Evolutionary conservation across 202 grass and related monocot genomes (phyloP), one percentile per base, ranked within the genome.

Genomic region (Schoenoplectus triqueter): DNA sequence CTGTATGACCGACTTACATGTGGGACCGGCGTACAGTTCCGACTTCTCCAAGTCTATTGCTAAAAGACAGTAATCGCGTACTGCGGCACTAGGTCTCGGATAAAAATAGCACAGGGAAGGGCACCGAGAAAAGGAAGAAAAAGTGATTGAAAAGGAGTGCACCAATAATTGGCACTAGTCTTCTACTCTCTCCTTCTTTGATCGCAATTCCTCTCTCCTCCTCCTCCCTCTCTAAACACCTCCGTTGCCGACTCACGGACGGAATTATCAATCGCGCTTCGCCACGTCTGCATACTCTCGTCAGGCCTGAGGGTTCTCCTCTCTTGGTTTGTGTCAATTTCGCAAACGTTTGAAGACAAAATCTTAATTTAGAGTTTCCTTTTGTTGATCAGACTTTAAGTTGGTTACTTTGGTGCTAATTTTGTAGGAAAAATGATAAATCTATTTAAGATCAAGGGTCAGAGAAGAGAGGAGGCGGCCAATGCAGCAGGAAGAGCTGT

Each of bases 371-470:
- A 40, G 64, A 67, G 21, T 40, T 14, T 46, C 67, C 46, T 13
- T 46, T 69, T 45, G 40, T 69, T 11, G 4, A n/a, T 17, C 14
- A 46, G 13, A 47, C 44, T 18, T 71, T 4, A 67, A 11, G 6
- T 31, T 31, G 1, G 4, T 45, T 71, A 31, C 31, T 31, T 31
- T 31, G 31, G 31, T 71, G 11, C 47, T 47, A 46, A 18, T 47
- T 71, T 71, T 71, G 68, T 71, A 71, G 68, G 68, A 72, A 19
- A 73, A 0, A 92, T 97, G 94, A 92, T 97, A 69, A 97, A 97
- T 40, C 91, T 97, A 71, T 90, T 93, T 60, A 97, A 97, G 85
- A 89, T 93, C n/a, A 97, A 97, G 69, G 94, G 87, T 5, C 88
- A 97, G 69, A 86, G 88, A 78, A 93, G 74, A 86, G 89, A 87